A percentile compares a stretch with the other conserved stretches of the same genome.
Conservation (phyloP, 352 stramenopile genomes). For the Phytophthora pseudosyringae region DNA sequence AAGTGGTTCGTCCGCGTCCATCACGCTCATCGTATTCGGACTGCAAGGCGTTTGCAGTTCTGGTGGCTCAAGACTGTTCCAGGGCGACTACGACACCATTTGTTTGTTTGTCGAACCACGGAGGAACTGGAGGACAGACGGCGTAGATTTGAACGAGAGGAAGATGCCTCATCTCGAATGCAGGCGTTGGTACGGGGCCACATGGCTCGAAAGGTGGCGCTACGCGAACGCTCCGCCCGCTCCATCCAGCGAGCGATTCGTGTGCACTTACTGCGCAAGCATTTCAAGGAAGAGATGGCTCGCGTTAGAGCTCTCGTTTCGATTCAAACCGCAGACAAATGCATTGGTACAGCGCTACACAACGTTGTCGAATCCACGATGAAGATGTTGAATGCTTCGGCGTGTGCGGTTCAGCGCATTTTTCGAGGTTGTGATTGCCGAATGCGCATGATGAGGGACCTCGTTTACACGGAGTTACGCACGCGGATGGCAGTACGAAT, state of each 20-base stretch:
- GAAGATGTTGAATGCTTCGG: conserved; percentile 43
- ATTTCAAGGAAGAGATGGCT: conserved; percentile 43
- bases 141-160: conserved; percentile 26
- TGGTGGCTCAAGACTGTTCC: conserved; percentile 69
- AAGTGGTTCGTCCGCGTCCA: conserved; percentile 81
- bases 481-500: conserved; percentile 65
- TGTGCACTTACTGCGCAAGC: conserved; percentile 46
- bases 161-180: conserved; percentile 51
- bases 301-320: conserved; percentile 43
- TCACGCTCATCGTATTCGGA: conserved; percentile 45
- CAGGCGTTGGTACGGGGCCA: conserved; percentile 62
- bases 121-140: conserved; percentile 18
- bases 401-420: conserved; percentile 66
- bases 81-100: conserved; percentile 52
- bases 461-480: conserved; percentile 50
- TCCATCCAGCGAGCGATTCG: conserved; percentile 54
- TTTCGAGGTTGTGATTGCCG: conserved; percentile 51
- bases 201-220: conserved; percentile 44
- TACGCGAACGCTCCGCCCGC: conserved; percentile 47
- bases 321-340: conserved; percentile 20
- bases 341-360: conserved; percentile 29
- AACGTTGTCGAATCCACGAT: conserved; percentile 42
- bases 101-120: conserved; percentile 35
- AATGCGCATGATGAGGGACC: conserved; percentile 30
- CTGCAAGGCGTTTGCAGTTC: conserved; percentile 67